Base-by-base conservation (phyloP, 495 filamentous ascomycete species). In the Achaetomiella virescens region DNA sequence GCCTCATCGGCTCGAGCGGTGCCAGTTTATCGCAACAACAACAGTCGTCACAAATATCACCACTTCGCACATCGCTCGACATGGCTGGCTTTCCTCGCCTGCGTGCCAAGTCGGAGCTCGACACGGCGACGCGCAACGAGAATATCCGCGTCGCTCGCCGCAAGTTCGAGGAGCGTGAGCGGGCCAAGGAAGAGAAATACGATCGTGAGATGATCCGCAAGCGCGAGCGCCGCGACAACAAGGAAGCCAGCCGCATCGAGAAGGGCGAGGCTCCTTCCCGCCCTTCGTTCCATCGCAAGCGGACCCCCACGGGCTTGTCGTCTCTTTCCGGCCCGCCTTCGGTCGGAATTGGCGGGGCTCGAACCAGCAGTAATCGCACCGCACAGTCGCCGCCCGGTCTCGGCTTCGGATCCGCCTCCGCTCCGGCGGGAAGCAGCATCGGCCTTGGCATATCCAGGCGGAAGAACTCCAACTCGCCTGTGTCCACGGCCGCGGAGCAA, bases 171-270 rank as follows among this genome's bases (percentile, higher is more conserved):
- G 72, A 76, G 66, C 77, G 72, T 51, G 78, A 82, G 62, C 67
- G 70, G 6, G 75, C 69, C 53, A 81, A 82, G 69, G 74, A 80
- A 42, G 79, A 82, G 57, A 79, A 78, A 61, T 75, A 75, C 47
- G 79, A 74, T 37, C 77, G 75, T n/a, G 77, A 80, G 53, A 71
- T 79, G 70, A 75, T 81, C 60, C 69, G 68, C 60, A 76, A 73
- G 53, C 73, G 75, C 10, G 75, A 78, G 59, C 72, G 74, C 27
- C 70, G 70, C 24, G 72, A 77, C 48, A 74, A 65, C 59, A 75
- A 76, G 68, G 70, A 73, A 38, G 75, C 75, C 18, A 65, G 55
- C 22, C 69, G 73, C 41, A 62, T 71, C 40, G 74, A 77, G 58
- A 73, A 64, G 57, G 68, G 71, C 45, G 67, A 66, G 36, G 41